Percentiles rank a stretch among this genome's conserved stretches.
phyloP scores from a whole-genome alignment of 2,329 filamentous ascomycete species.

The Alternaria sp. region DNA sequence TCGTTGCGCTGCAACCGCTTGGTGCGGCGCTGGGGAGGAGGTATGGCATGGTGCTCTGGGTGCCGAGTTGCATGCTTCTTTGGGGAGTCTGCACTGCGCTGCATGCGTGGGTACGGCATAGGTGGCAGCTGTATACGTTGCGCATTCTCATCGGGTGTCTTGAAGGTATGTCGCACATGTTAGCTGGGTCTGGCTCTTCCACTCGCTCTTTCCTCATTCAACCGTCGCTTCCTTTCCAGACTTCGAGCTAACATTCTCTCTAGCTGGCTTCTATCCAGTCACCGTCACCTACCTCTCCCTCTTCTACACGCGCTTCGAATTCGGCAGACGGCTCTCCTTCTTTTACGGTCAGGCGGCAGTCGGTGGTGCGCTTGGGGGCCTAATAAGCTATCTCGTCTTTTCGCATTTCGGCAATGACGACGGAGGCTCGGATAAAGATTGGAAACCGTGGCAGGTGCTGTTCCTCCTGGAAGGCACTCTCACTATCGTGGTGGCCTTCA shows the following conservation, averaged over 20 bases:
- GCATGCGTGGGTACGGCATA: slow-evolving; percentile 54
- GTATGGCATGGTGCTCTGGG: slow-evolving; percentile 62
- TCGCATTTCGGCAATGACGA: slow-evolving; percentile 45
- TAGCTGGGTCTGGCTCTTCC: too few species aligned
- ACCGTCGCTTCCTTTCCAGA: background rate
- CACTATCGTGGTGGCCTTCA: slow-evolving; percentile 55
- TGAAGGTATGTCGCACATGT: slow-evolving; percentile 44
- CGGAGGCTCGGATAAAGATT: slow-evolving; percentile 27
- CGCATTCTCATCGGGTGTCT: slow-evolving; percentile 55
- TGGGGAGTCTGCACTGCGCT: slow-evolving; percentile 59
- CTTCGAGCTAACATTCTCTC: slow-evolving; percentile 25
- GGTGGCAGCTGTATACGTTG: slow-evolving; percentile 56
- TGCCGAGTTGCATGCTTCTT: slow-evolving; percentile 63
- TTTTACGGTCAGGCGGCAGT: slow-evolving; percentile 66
- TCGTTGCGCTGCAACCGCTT: slow-evolving; percentile 63
- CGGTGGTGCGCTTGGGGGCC: slow-evolving; percentile 63
- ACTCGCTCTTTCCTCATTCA: background rate
- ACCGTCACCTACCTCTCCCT: slow-evolving; percentile 64
- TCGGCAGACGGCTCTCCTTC: slow-evolving; percentile 59
- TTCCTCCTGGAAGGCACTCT: slow-evolving; percentile 58
- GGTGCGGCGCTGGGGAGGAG: slow-evolving; percentile 64
- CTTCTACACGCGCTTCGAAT: slow-evolving; percentile 65
- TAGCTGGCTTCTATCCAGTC: slow-evolving; percentile 65
- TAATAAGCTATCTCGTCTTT: slow-evolving; percentile 60
- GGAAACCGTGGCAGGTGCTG: slow-evolving; percentile 59